Base-by-base conservation (phyloP, 2,329 filamentous ascomycete genomes). In the Biscogniauxia sp. region DNA sequence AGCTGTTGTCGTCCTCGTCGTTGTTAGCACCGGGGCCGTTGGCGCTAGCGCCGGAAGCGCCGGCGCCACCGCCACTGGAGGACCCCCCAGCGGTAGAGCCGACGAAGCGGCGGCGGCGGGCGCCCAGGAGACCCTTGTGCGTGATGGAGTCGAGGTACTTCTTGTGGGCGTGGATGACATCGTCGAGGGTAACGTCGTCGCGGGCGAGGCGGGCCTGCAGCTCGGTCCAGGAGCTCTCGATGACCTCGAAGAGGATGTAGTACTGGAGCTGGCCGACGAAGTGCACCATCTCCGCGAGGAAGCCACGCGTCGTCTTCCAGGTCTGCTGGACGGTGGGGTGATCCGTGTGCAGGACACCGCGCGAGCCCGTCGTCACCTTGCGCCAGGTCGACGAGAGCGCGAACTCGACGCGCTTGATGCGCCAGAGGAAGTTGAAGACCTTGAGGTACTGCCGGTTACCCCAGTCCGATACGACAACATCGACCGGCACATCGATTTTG, bases 371-470 rank as follows among this genome's bases (percentile, higher is more conserved):
- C 88, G 97, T 98, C 76, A 91, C 96, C 66, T 93, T 90, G 60
- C 95, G 88, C 93, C 95, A 99, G 50, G 92, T 95, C 13, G 90
- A 92, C 5, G 90, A 86, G 1, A 99, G 84, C 0, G 92, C 93
- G 71, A 98, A 99, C 72, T 99, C 95, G 56, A 99, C 95, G 26
- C 95, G 89, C 78, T 99, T 99, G 72, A 99, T 92, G 64, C 95
- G 89, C 94, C 95, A 99, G 2, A 99, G 84, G 72, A 99, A 97
- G 77, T 99, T 99, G 84, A 99, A 99, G 9, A 99, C 92, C 74
- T 98, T 98, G 69, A 99, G 88, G 73, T 99, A 99, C 73, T 99
- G 94, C 20, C 94, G 91, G 66, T 91, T 94, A 53, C 93, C 93
- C 86, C 93, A 97, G 51, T 96, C 92, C 0, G 94, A 98, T 49